Base-by-base conservation (phyloP, 495 filamentous ascomycete genomes). In the Umbilicaria muhlenbergii region DNA sequence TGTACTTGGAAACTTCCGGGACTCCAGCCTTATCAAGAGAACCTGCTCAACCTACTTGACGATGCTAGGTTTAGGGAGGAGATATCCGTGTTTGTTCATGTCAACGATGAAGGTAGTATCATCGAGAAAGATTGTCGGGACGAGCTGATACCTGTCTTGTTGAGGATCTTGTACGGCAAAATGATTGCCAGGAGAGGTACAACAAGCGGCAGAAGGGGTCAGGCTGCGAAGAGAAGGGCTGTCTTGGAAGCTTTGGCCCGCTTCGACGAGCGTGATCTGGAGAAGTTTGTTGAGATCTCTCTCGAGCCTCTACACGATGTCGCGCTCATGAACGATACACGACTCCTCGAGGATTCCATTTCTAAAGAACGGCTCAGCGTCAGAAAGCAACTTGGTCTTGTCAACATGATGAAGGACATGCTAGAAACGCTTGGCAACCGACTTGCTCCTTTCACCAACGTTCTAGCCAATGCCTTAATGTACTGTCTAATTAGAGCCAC, bases 61-160 rank as follows among this genome's bases (percentile, higher is more conserved):
- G 91, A 96, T 46, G 74, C 84, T 3, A 69, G 83, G 36, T 95
- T 96, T 63, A 80, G 84, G 52, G 92, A 96, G 53, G 86, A 95
- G 60, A 72, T 96, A 12, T 74, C 85, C 0, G 75, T 86, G 2
- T 81, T 96, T 43, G 75, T 96, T 39, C 83, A 86, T 52, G 60
- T 73, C 24, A 70, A 66, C 11, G 56, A 67, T 5, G 82, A 86
- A 8, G 78, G 87, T 42, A 84, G 78, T 48, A 61, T 76, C 43
- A 79, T 95, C 38, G 77, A 80, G 53, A 62, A 74, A 15, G 74
- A 83, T 38, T 83, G 96, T 56, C 76, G 77, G 4, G 48, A 55
- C 15, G 73, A 74, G 17, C 55, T 93, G 13, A 80, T 94, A 66
- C 88, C 91, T 2, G 73, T 99, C 12, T 68, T 96, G 40, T 71